Base-by-base conservation (phyloP, 2,329 filamentous ascomycete species). In the Fusarium sp. region DNA sequence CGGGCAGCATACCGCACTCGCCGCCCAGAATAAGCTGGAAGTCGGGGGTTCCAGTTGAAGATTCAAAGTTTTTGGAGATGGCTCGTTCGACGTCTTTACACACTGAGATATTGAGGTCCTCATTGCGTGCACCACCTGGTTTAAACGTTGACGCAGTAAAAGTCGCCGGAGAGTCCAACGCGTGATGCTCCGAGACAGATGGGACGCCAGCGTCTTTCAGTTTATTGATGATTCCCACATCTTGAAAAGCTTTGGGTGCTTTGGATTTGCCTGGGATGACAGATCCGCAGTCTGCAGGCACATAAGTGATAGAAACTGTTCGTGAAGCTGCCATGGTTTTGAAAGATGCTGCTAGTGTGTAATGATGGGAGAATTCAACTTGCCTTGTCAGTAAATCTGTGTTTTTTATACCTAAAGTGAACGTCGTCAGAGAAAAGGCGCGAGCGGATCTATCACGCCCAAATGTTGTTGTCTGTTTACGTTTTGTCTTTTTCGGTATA, bases 221-320 rank as follows among this genome's bases (percentile, higher is more conserved):
- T 19, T 64, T 67, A 0, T 2, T 6, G 11, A 44, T 31, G 7
- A 69, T 62, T 5, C 54, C 50, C 2, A 64, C 61, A 7, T 71
- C 56, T 38, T 36, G 62, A 21, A 73, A 73, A 6, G 70, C 70
- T 38, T 69, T 15, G 0, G 70, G 70, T 2, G 67, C 70, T 47
- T 73, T 73, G 15, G 67, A 73, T 64, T 73, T 73, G 34, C 70
- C 70, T 2, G 70, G 70, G 26, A 73, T 60, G 17, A 73, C 57
- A 5, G 70, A 73, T 14, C 70, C 70, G 24, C 67, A 73, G 26
- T 71, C 67, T 6, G 70, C 65, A 0, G 70, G 70, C 3, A 73
- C 70, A n/a, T 73, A 71, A 7, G 59, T 65, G 17, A 73, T 49
- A 13, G 53, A 44, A 13, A 65, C 38, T 8, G 56, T 53, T 4